Percentiles rank a stretch among this genome's conserved stretches.
Conservation (phyloP, 306 rosid genomes). For the Quercus mongolica region DNA sequence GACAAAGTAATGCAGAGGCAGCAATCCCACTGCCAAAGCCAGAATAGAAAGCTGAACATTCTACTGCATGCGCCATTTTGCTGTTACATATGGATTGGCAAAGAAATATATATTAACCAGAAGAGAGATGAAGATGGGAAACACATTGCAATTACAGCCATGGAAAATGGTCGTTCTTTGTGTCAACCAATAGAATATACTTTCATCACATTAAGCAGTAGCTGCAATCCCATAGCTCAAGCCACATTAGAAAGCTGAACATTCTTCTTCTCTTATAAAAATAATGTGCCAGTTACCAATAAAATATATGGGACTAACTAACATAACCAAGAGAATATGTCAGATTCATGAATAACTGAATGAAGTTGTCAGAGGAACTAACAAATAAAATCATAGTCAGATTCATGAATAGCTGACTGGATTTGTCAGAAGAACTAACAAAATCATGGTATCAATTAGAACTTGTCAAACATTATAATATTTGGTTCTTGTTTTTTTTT, state of each 20-base stretch:
- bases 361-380: neutral
- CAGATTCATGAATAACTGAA: neutral
- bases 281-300: neutral
- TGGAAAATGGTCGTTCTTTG: too few relatives aligned
- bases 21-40: conserved; percentile 11
- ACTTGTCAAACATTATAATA: too few relatives aligned
- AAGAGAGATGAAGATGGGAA: too few relatives aligned
- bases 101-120: too few relatives aligned
- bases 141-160: too few relatives aligned
- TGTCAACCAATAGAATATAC: neutral
- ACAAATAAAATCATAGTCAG: too few relatives aligned
- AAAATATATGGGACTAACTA: neutral
- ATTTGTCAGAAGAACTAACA: too few relatives aligned
- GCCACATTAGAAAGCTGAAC: conserved; percentile 1
- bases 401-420: too few relatives aligned
- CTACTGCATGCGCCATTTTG: conserved; percentile 2
- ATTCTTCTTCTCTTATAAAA: neutral
- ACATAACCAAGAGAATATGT: neutral
- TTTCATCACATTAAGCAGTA: neutral
- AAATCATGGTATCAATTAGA: too few relatives aligned
- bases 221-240: conserved; percentile 20
- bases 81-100: neutral
- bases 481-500: too few relatives aligned
- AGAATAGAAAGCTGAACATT: conserved; percentile 22
- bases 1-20: conserved; percentile 11